A percentile compares a stretch with the other conserved stretches of the same genome.
phyloP scores from a whole-genome alignment of 2,329 filamentous ascomycete genomes.

The Claviceps spartinae region DNA sequence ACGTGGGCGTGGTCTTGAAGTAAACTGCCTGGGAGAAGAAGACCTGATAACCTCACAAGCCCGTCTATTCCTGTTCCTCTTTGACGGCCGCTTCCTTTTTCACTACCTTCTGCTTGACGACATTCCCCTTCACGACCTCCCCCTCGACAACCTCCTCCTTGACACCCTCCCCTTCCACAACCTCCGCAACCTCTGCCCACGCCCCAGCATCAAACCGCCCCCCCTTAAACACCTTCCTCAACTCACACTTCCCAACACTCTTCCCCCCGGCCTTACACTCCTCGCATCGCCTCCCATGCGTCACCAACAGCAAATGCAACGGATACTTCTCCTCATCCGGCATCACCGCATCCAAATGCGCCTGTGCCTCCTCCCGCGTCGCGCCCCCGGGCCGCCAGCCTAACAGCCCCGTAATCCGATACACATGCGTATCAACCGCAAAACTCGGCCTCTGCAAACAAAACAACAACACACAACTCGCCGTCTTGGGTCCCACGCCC shows the following conservation, averaged over 20 bases:
- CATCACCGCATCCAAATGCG: slow-evolving; percentile 34
- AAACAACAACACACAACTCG: slow-evolving; percentile 38
- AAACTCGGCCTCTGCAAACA: slow-evolving; percentile 34
- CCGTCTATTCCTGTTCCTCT: background rate
- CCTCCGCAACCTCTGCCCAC: slow-evolving; percentile 1
- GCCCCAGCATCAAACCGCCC: slow-evolving; percentile 12
- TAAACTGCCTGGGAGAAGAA: too few relatives aligned
- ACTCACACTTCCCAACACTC: slow-evolving; percentile 24
- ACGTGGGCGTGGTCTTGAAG: too few relatives aligned
- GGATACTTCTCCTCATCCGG: slow-evolving; percentile 36
- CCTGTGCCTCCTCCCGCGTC: slow-evolving; percentile 31
- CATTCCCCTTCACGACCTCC: background rate
- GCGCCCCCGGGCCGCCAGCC: slow-evolving; percentile 32
- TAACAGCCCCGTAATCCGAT: slow-evolving; percentile 33
- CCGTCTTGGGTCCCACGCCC: slow-evolving; percentile 41
- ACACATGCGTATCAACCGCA: slow-evolving; percentile 40
- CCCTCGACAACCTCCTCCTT: background rate
- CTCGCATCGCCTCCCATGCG: slow-evolving; percentile 30
- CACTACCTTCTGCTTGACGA: background rate
- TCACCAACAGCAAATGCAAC: slow-evolving; percentile 34
- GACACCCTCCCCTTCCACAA: background rate
- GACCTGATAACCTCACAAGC: too few relatives aligned
- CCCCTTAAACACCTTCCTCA: slow-evolving; percentile 25
- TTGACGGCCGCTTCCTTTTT: background rate
- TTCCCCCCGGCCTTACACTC: slow-evolving; percentile 33